phyloP scores from a whole-genome alignment of 2,329 filamentous ascomycete species.

The Trichoderma sp. region DNA sequence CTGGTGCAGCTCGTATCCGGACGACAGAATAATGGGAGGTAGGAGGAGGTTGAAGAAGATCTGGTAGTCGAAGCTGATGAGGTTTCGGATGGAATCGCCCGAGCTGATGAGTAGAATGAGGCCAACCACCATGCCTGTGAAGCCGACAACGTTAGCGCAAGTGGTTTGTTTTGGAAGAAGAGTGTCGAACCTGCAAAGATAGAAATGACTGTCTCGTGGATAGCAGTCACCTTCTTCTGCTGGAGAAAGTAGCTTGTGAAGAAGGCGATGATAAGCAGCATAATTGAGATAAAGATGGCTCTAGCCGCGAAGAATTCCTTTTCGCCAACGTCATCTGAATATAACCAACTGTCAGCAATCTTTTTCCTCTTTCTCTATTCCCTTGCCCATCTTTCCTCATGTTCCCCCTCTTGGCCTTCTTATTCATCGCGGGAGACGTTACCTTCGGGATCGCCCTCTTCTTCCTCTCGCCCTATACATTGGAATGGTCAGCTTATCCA shows the following conservation, averaged over 20 bases:
- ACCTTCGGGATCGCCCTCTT: conserved; percentile 39
- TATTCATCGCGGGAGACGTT: conserved; percentile 20
- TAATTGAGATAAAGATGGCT: conserved; percentile 95
- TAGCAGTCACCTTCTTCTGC: conserved; percentile 92
- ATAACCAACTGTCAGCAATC: conserved; percentile 10
- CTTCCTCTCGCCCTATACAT: conserved; percentile 23
- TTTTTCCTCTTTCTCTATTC: neutral
- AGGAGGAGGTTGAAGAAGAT: conserved; percentile 99
- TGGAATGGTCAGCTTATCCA: neutral
- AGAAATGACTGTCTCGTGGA: conserved; percentile 96
- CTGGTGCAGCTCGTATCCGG: conserved; percentile 95
- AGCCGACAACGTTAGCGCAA: neutral
- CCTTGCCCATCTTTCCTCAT: neutral
- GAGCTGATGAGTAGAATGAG: conserved; percentile 80
- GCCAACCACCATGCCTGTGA: conserved; percentile 89
- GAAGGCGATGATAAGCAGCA: conserved; percentile 88
- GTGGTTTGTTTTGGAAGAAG: neutral
- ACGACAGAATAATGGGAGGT: conserved; percentile 96
- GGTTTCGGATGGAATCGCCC: conserved; percentile 79
- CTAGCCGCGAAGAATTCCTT: conserved; percentile 95
- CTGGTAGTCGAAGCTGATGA: conserved; percentile 96
- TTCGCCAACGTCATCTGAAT: conserved; percentile 68
- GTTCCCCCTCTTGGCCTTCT: neutral
- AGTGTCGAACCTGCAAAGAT: conserved; percentile 77
- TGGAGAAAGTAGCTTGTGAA: conserved; percentile 97